Evolutionary conservation across 2,329 filamentous ascomycete species (phyloP).

Genomic region (Colletotrichum ledebouriae): DNA sequence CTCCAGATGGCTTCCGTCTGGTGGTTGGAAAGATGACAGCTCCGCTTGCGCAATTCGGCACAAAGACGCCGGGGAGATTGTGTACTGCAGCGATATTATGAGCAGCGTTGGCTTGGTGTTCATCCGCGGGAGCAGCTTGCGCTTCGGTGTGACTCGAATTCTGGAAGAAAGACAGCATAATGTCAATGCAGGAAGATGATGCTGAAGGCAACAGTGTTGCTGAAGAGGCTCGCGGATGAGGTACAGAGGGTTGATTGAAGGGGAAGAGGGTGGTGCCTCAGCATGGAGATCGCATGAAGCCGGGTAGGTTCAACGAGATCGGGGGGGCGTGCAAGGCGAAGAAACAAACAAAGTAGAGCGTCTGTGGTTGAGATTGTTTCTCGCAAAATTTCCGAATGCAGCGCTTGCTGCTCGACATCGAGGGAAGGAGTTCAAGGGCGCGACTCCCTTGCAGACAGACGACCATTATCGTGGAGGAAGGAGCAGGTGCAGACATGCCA

Average conservation of each 20-base stretch:
- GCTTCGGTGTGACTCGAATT: not conserved
- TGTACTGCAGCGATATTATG: not conserved
- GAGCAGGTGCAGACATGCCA: no score
- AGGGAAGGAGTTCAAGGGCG: no score
- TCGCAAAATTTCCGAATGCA: no score
- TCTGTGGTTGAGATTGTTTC: no score
- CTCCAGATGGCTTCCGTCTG: not conserved
- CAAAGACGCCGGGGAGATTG: slow-evolving; percentile 14
- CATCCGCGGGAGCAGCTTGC: not conserved
- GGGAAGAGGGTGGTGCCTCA: not conserved
- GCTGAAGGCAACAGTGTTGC: not conserved
- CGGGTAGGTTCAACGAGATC: not conserved
- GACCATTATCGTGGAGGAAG: no score
- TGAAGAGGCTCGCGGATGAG: not conserved
- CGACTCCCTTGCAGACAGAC: no score
- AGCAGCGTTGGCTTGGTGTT: not conserved
- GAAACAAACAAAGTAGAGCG: no score
- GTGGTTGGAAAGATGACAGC: slow-evolving; percentile 20
- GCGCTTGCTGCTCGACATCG: no score
- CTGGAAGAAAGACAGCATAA: slow-evolving; percentile 1
- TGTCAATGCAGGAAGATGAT: not conserved
- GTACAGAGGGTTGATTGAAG: not conserved
- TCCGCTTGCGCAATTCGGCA: slow-evolving; percentile 12
- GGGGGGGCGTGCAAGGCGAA: no score
- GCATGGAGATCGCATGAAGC: not conserved